These are phyloP conservation scores for Polyporus arcularius DNA, from an alignment of 768 basidiomycete species.

Conservation along the genomic window DNA sequence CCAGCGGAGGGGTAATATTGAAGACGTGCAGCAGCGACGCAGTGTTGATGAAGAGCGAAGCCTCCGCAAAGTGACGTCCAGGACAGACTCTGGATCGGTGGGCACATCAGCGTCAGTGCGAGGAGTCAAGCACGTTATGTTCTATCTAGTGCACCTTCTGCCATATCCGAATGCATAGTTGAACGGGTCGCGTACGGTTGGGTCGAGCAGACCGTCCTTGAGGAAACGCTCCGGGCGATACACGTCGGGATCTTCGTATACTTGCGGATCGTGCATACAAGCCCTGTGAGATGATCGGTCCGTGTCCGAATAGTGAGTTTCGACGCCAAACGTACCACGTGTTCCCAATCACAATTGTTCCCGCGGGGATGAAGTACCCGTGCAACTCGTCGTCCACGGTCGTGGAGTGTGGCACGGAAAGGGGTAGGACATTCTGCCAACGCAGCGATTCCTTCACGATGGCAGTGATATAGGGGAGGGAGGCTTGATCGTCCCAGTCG, in stretches of 20 bases:
- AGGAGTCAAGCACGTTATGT: too few species aligned
- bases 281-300: neutral
- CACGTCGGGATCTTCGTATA: conserved; percentile 3
- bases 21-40: conserved; percentile 16
- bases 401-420: conserved; percentile 24
- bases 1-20: conserved; percentile 10
- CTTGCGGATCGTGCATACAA: conserved; percentile 10
- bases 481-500: conserved; percentile 10
- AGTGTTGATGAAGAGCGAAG: conserved; percentile 14
- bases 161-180: conserved; percentile 14
- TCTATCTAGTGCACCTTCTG: neutral
- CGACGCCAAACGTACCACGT: conserved; percentile 4
- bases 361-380: conserved; percentile 2
- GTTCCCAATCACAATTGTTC: conserved; percentile 4
- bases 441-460: conserved; percentile 24
- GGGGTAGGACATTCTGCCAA: conserved; percentile 15
- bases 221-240: conserved; percentile 16
- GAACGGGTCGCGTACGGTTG: conserved; percentile 4
- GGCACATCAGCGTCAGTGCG: neutral
- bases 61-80: conserved; percentile 1
- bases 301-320: too few species aligned
- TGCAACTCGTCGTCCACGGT: conserved; percentile 16
- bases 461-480: conserved; percentile 26
- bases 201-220: conserved; percentile 6
- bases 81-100: conserved; percentile 3